Evolutionary conservation across 345 rosid genomes (phyloP).

Genomic region (Xanthoceras sorbifolium): DNA sequence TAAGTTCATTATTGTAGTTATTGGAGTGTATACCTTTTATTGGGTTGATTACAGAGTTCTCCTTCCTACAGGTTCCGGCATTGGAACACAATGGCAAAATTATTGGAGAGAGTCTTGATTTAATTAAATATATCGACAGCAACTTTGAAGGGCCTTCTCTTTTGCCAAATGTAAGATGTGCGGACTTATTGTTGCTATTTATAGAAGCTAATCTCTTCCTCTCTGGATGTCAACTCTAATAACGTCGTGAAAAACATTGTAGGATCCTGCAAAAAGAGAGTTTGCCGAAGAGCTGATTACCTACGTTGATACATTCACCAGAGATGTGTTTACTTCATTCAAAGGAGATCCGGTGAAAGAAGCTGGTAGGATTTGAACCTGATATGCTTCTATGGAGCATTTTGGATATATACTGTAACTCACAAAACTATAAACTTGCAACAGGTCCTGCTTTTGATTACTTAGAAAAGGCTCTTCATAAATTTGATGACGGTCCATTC

Average conservation of each 20-base stretch:
- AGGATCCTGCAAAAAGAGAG: slow-evolving; percentile 71
- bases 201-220: neutral
- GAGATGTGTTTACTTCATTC: slow-evolving; percentile 43
- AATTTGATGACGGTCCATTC: slow-evolving; percentile 83
- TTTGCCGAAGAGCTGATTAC: slow-evolving; percentile 66
- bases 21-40: neutral
- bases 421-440: slow-evolving; percentile 18
- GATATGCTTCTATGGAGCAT: neutral
- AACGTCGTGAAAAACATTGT: slow-evolving; percentile 20
- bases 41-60: neutral
- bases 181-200: neutral
- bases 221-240: neutral
- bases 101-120: slow-evolving; percentile 85
- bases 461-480: slow-evolving; percentile 67
- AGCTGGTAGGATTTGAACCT: slow-evolving; percentile 44
- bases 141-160: slow-evolving; percentile 88
- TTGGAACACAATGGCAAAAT: slow-evolving; percentile 90
- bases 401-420: neutral
- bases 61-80: slow-evolving; percentile 65
- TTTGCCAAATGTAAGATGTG: slow-evolving; percentile 52
- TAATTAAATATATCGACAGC: slow-evolving; percentile 72
- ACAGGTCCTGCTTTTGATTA: slow-evolving; percentile 72
- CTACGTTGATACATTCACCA: slow-evolving; percentile 55
- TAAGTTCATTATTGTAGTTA: neutral
- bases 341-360: slow-evolving; percentile 63